These are phyloP conservation scores for Magnusiomyces paraingens DNA, from an alignment of 1,139 yeast genomes.

Conservation along the genomic window DNA sequence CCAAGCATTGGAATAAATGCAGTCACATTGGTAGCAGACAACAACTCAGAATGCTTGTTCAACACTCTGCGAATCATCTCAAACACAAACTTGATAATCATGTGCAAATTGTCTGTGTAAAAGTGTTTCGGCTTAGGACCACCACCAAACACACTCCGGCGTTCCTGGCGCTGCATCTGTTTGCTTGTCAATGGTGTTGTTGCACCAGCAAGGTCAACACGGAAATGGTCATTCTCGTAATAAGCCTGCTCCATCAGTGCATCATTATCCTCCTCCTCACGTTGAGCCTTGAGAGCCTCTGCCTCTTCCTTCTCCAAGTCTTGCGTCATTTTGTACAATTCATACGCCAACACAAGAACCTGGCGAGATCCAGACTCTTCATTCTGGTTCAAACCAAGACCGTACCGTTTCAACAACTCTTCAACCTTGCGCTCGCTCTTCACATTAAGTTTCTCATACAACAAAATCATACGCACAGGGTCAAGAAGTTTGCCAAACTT, in stretches of 20 bases:
- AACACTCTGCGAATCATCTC: conserved; percentile 73
- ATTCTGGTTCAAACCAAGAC: conserved; percentile 73
- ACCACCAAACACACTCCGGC: conserved; percentile 42
- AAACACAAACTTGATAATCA: conserved; percentile 53
- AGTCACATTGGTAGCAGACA: conserved; percentile 53
- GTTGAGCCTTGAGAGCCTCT: conserved; percentile 20
- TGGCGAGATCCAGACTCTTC: conserved; percentile 50
- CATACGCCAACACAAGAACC: conserved; percentile 66
- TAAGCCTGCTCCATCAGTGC: conserved; percentile 20
- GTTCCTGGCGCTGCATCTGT: conserved; percentile 41
- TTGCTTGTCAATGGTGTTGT: conserved; percentile 7
- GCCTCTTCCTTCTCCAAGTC: conserved; percentile 28
- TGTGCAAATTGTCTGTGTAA: conserved; percentile 45
- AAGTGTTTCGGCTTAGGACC: conserved; percentile 2
- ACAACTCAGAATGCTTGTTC: conserved; percentile 45
- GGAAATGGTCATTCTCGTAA: conserved; percentile 42
- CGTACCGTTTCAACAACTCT: conserved; percentile 67
- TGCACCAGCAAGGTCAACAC: conserved; percentile 44
- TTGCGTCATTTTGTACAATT: conserved; percentile 55
- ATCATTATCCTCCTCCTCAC: conserved; percentile 29
- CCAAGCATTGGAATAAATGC: conserved; percentile 75
- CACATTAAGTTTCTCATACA: conserved; percentile 58
- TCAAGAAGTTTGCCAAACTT: conserved; percentile 54
- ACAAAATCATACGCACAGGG: conserved; percentile 60
- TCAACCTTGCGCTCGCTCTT: conserved; percentile 71